These are phyloP conservation scores for Suillus discolor DNA, from an alignment of 768 basidiomycete genomes.

Conservation along the genomic window DNA sequence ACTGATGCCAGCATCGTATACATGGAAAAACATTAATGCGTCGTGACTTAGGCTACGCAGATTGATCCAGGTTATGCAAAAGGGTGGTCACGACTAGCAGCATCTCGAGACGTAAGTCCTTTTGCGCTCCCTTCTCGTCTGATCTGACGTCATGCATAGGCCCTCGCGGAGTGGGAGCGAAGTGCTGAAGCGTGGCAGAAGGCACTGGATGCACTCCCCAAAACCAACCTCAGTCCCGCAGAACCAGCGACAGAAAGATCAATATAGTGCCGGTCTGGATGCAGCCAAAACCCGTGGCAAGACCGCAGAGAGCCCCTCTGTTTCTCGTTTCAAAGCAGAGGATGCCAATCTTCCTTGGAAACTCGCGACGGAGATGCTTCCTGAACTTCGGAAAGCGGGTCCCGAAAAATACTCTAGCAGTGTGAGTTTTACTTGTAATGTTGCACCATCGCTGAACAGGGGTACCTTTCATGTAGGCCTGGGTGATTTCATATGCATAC, in stretches of 20 bases:
- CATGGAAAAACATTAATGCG: too few species aligned
- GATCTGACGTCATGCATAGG: background rate
- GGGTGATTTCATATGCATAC: conserved; percentile 20
- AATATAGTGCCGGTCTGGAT: conserved; percentile 35
- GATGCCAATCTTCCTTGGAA: conserved; percentile 10
- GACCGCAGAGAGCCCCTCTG: background rate
- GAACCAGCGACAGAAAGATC: conserved; percentile 38
- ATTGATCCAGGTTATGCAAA: conserved; percentile 44
- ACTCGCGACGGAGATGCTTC: conserved; percentile 8
- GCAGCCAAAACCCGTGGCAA: conserved; percentile 22
- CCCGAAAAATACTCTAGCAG: conserved; percentile 1
- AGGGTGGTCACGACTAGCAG: conserved; percentile 43
- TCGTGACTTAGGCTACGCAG: conserved; percentile 38
- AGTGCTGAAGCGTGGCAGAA: conserved; percentile 23
- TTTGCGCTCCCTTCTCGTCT: background rate
- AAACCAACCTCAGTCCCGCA: conserved; percentile 28
- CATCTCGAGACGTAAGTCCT: conserved; percentile 30
- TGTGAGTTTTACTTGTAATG: conserved; percentile 1
- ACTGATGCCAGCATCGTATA: background rate
- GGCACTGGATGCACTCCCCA: conserved; percentile 34
- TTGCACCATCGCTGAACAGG: background rate
- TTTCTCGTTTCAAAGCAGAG: background rate
- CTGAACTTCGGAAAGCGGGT: background rate
- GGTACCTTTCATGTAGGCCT: conserved; percentile 16
- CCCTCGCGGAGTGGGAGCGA: conserved; percentile 15